These are phyloP conservation scores for Mucor sp. DNA, from an alignment of 371 early-diverging fungal species.

Conservation along the genomic window DNA sequence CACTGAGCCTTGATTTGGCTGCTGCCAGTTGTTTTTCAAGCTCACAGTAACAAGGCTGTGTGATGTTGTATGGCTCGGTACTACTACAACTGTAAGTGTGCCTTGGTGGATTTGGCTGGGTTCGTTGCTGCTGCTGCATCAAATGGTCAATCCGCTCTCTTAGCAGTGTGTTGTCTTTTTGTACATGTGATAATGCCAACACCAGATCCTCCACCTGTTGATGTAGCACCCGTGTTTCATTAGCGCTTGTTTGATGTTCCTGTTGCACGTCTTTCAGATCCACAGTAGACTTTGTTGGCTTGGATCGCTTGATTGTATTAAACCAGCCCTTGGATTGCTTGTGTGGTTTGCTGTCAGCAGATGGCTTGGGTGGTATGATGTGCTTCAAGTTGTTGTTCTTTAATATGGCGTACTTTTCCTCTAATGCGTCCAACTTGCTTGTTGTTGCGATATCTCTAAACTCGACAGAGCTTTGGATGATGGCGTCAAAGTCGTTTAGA, in stretches of 20 bases:
- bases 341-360: neutral
- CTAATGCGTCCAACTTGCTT: conserved; percentile 70
- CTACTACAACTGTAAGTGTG: neutral
- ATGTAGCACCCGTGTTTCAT: conserved; percentile 38
- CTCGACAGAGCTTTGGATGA: conserved; percentile 79
- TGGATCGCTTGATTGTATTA: neutral
- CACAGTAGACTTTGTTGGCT: neutral
- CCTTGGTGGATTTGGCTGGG: neutral
- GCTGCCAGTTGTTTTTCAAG: neutral
- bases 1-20: neutral
- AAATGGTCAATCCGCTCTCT: neutral
- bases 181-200: conserved; percentile 48
- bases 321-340: neutral
- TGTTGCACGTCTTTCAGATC: neutral
- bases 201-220: conserved; percentile 65
- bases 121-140: neutral
- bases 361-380: conserved; percentile 47
- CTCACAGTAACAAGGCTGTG: neutral
- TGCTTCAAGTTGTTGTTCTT: conserved; percentile 57
- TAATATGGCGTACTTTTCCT: conserved; percentile 64
- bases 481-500: conserved; percentile 60
- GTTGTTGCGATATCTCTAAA: conserved; percentile 69
- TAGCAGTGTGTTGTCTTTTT: neutral
- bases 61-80: neutral
- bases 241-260: conserved; percentile 37